Evolutionary conservation across 164 flowering plant species (phyloP), one percentile per base, ranked within the genome.

Genomic region (Tetrastigma voinierianum): DNA sequence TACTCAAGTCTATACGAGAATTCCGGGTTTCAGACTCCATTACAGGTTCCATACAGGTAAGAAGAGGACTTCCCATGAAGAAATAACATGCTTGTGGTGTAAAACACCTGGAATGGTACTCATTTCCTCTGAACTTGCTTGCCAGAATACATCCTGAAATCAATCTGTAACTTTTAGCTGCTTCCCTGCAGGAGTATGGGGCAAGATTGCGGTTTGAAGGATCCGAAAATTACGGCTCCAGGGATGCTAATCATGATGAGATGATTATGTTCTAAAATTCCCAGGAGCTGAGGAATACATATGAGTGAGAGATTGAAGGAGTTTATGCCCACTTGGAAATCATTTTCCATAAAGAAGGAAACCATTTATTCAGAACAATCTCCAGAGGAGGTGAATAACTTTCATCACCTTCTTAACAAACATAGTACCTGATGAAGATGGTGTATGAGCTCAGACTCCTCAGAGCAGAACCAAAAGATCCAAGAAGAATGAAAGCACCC

Each of bases 1-100:
- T 83, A 84, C 62, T 81, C 75, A 57, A 45, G 63, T 12, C 54
- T 78, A 15, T 83, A 84, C 51, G 76, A 85, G 65, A 83, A 83
- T 17, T 83, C 84, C 10, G 89, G 91, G 20, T 87, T 85, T 49
- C 62, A 60, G 9, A 74, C 70, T 72, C 74, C 91, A 13, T 58
- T 87, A 69, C 82, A 79, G 61, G 79, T 85, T 62, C 91, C 91
- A 9, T 87, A 84, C 64, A 82, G 91, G 88, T 86, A 75, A 61
- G 3, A 5, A 6, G 23, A 17, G 9, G 4, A 51, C 16, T 2
- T 57, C 32, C 32, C 32, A 1, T 24, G 32, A 24, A 24, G 32
- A 4, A 24, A 24, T 24, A 1, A 24, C 32, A 24, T 24, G 4
- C 32, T 24, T 24, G 32, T 24, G 32, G 32, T 4, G 2, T 24